Evolutionary conservation across 306 rosid genomes (phyloP), one percentile per base, ranked within the genome.

Genomic region (Quercus cerris): DNA sequence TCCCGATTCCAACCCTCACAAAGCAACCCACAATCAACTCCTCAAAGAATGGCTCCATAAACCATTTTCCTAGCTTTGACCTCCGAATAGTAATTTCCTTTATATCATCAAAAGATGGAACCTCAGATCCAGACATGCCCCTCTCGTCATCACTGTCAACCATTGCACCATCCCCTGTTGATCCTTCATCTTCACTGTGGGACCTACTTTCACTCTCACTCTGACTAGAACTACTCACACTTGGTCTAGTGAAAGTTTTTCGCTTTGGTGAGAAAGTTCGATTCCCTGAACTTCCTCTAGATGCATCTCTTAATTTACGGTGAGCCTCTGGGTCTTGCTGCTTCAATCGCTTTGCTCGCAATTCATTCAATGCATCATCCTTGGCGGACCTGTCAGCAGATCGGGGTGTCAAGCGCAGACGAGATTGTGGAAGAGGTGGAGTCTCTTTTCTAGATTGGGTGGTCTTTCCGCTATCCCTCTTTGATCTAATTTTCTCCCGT

Each of bases 1-100:
- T 90, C 52, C 98, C 99, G 78, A 95, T 95, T 74, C 99, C 98
- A 85, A 95, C 97, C 82, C 99, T 84, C 49, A 95, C 98, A 81
- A 93, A 95, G 89, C 99, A 95, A 75, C 97, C 99, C 62, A 90
- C 99, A 49, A 93, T 91, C 59, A 95, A 86, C 83, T 93, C 99
- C 84, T 93, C 97, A 82, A 95, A 95, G 86, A 95, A 95, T 6
- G 99, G 99, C 79, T 95, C 98, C 97, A 93, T 89, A 14, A 89
- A 73, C 99, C 98, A 95, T 77, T 93, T 95, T 30, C 89, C 92
- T 78, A 95, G 97, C 73, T 91, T 93, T 10, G 97, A 91, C 81
- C 99, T 85, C 31, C 80, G 85, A 81, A 95, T 91, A 27, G 99
- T 93, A 77, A 95, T 88, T 70, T 90, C 98, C 85, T 78, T 93